Evolutionary conservation across 352 stramenopile genomes (phyloP).

Genomic region (Phytophthora cajani): DNA sequence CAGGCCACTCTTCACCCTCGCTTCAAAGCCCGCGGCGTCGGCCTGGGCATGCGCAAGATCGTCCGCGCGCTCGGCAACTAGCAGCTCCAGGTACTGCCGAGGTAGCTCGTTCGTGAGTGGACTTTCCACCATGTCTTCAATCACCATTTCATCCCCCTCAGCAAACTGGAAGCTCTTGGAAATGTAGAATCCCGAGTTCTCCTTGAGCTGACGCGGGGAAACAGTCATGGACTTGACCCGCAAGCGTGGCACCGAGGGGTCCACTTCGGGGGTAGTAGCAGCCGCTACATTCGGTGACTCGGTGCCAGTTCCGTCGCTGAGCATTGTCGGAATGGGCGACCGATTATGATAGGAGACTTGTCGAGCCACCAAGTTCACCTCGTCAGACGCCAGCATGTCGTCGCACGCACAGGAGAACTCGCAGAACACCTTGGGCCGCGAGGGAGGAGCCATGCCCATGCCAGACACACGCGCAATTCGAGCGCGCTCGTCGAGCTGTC

Average conservation of each 20-base stretch:
- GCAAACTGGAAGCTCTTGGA: conserved; percentile 86
- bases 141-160: conserved; percentile 74
- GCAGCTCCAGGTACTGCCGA: conserved; percentile 76
- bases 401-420: conserved; percentile 77
- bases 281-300: conserved; percentile 35
- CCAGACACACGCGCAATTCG: conserved; percentile 61
- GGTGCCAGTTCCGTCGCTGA: conserved; percentile 36
- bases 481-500: conserved; percentile 67
- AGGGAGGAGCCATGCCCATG: conserved; percentile 62
- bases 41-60: conserved; percentile 61
- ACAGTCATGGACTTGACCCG: conserved; percentile 80
- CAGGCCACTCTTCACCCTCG: conserved; percentile 70
- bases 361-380: conserved; percentile 67
- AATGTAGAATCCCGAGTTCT: conserved; percentile 79
- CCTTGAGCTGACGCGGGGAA: conserved; percentile 72
- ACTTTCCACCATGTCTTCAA: conserved; percentile 85
- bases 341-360: conserved; percentile 57
- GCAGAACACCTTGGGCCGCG: conserved; percentile 75
- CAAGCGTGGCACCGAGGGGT: conserved; percentile 49
- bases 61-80: conserved; percentile 57
- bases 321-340: conserved; percentile 36
- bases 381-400: conserved; percentile 61
- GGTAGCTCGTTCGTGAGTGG: conserved; percentile 83
- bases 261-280: conserved; percentile 24
- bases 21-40: conserved; percentile 64